Evolutionary conservation across 1,284 basidiomycete species (phyloP), one percentile per base, ranked within the genome.

Genomic region (Cerrena zonata): DNA sequence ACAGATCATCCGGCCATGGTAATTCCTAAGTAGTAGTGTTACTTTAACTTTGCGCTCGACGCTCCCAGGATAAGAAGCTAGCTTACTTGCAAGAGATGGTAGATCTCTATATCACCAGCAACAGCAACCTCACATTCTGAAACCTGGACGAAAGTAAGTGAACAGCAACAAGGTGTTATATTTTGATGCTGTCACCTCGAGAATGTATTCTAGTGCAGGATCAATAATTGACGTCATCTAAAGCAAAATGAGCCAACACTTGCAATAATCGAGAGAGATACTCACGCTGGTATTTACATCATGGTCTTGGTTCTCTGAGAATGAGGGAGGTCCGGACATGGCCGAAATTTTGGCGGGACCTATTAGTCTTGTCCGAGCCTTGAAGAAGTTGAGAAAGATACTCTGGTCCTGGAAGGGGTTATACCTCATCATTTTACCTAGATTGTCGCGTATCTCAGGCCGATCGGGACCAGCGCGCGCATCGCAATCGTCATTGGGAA

Each of bases 361-460:
- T 4, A 27, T 18, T 5, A 5, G n/a, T 5, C 45, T 4, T 21
- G 11, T 19, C 30, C 23, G 36, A 4, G 21, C 18, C 22, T 47
- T 47, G 45, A 37, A 47, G 45, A 37, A 47, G 10, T 13, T 18
- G 4, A 47, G 22, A 23, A 47, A 47, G 3, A 47, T 27, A n/a
- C 27, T 15, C 23, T 47, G 45, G n/a, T 47, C 41, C 23, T 24
- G 19, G 3, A 22, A 13, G 3, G 41, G 41, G 30, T 34, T 34
- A n/a, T n/a, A n/a, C n/a, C n/a, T n/a, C n/a, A n/a, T n/a, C 7
- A 34, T 34, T n/a, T n/a, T n/a, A n/a, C n/a, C n/a, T n/a, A n/a
- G n/a, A n/a, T n/a, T n/a, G n/a, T n/a, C n/a, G n/a, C n/a, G n/a
- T n/a, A n/a, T n/a, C n/a, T n/a, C n/a, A n/a, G n/a, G n/a, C n/a